Evolutionary conservation across 2,329 filamentous ascomycete species (phyloP), one percentile per base, ranked within the genome.

Genomic region (Monosporascus sp.): DNA sequence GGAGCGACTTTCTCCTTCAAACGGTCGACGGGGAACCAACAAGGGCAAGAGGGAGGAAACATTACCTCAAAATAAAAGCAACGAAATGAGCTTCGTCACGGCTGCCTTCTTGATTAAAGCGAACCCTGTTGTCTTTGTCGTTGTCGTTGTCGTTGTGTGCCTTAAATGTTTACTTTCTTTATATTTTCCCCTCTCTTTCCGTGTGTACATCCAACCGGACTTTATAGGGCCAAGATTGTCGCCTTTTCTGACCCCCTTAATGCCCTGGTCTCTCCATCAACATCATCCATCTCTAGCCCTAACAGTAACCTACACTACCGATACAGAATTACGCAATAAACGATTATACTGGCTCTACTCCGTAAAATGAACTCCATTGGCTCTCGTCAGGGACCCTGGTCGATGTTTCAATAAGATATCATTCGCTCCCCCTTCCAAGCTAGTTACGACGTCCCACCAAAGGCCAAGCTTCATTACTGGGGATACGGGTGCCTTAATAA

Each of bases 311-410:
- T 14, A 35, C 31, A 35, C 31, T 35, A 35, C 9, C 31, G 9
- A 35, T 35, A 35, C 31, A 14, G 31, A 14, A 14, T 35, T 35
- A 35, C 31, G 31, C 31, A 35, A 35, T 35, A 35, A 49, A 14
- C 22, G 31, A 27, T 43, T 27, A 44, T 49, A 50, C 47, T 47
- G 44, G 38, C 27, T 50, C 35, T 44, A 41, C 27, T 50, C 50
- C 38, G 24, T 35, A 54, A 60, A 50, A 63, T 64, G 58, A 57
- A 57, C 57, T 52, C 56, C 57, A 59, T 60, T 54, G 53, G 57
- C 52, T 51, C 56, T 60, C 56, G 54, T 60, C 54, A 59, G 55
- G 49, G 57, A 50, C n/a, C 53, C 55, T 55, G 54, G 49, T 56
- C 39, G 9, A 9, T 43, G 39, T 43, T 43, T 43, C 39, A 43